Evolutionary conservation across 805 yeast species (phyloP), one percentile per base, ranked within the genome.

Genomic region (Candida ovalis): DNA sequence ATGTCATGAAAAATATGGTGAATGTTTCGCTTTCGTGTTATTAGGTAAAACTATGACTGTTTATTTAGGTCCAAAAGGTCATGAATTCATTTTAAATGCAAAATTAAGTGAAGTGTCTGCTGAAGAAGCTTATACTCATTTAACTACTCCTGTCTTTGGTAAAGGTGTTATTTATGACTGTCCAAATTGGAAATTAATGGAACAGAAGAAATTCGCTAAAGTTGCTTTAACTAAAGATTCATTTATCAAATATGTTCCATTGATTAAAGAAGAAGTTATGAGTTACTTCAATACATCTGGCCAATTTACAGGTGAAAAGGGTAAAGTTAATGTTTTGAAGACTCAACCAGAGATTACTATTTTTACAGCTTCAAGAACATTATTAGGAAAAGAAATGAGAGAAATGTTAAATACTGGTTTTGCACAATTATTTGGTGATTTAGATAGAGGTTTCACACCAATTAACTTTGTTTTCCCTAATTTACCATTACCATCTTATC

Each of bases 91-190:
- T 41, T 81, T 94, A 58, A 94, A 94, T 69, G 88, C 96, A 39
- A 91, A 88, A 70, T 75, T 86, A 46, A 80, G 83, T 27, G 96
- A 89, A 59, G 98, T 91, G 22, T 84, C 90, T 43, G 99, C 99
- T 42, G 98, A 94, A 67, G 97, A 87, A 43, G 98, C 97, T 36
- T 94, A 94, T 73, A 77, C 84, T 53, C 97, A 91, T 66, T 77
- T 94, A 69, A 94, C 99, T n/a, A 92, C 98, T n/a, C 99, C 99
- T 13, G 97, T 90, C 15, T 94, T 94, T 59, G 99, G 99, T 60
- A 82, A 90, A 63, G 99, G 98, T 61, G 99, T 94, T 46, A 87
- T 94, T 45, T 94, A 94, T 67, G 99, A 94, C 72, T 92, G 97
- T 71, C 89, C 99, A 54, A 94, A 94, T 72, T 72, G 82, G 61